These are phyloP conservation scores for Ogataea ganodermae DNA, from an alignment of 805 yeast species.

Conservation along the genomic window DNA sequence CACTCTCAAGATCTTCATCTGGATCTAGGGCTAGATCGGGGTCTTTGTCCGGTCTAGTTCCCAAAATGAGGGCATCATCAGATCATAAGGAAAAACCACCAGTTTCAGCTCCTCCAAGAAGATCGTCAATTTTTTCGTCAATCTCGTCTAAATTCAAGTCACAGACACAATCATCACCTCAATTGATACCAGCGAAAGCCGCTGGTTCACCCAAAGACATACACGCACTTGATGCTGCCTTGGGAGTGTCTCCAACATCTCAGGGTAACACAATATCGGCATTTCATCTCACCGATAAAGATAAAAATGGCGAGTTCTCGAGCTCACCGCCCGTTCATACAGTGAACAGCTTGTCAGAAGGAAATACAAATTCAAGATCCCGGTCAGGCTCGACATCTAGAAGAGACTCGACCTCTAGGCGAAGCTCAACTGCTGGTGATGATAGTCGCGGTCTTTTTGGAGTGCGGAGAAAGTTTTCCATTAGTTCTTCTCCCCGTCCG, in stretches of 20 bases:
- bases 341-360: not conserved
- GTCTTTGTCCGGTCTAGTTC: constrained; percentile 19
- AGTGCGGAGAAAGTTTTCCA: not conserved
- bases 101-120: constrained; percentile 20
- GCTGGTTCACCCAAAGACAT: not conserved
- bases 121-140: constrained; percentile 35
- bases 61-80: constrained; percentile 17
- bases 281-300: not conserved
- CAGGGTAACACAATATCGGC: not conserved
- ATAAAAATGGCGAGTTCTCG: not conserved
- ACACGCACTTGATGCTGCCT: not conserved
- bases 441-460: not conserved
- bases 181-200: constrained; percentile 2
- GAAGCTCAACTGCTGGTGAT: not conserved
- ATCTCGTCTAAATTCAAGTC: constrained; percentile 37
- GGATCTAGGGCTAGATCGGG: constrained; percentile 20
- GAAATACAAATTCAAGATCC: not conserved
- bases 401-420: not conserved
- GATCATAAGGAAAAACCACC: constrained; percentile 23
- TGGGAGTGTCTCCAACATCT: not conserved
- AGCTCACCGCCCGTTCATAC: not conserved
- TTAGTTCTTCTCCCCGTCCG: not conserved
- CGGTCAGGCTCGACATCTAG: not conserved
- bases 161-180: constrained; percentile 13
- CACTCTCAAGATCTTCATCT: constrained; percentile 11